Conservation (phyloP, 2,329 filamentous ascomycete genomes). For the Colletotrichum sp. region DNA sequence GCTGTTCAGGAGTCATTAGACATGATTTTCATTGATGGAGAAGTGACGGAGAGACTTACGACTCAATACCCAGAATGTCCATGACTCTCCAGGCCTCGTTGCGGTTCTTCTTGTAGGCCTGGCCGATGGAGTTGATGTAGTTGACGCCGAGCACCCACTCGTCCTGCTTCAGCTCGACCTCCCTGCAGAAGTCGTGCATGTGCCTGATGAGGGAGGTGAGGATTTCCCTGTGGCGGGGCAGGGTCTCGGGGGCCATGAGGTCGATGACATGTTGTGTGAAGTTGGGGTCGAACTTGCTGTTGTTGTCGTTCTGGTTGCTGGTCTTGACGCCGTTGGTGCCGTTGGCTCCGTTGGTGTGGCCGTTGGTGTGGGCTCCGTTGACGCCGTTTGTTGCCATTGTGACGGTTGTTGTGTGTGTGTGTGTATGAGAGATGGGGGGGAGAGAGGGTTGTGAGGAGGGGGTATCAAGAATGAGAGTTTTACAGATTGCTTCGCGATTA, state of each 20-base stretch:
- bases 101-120: slow-evolving; percentile 24
- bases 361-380: slow-evolving; percentile 12
- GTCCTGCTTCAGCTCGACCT: slow-evolving; percentile 19
- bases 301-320: neutral
- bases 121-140: slow-evolving; percentile 23
- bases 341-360: slow-evolving; percentile 2
- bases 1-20: neutral
- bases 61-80: slow-evolving; percentile 20
- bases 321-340: slow-evolving; percentile 3
- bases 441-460: neutral
- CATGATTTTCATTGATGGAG: neutral
- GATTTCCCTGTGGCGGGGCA: slow-evolving; percentile 15
- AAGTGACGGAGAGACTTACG: neutral
- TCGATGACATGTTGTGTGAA: slow-evolving; percentile 23
- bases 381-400: slow-evolving; percentile 20
- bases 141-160: slow-evolving; percentile 21
- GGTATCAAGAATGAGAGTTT: neutral
- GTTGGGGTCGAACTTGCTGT: slow-evolving; percentile 22
- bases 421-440: neutral
- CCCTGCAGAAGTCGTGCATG: slow-evolving; percentile 19
- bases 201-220: slow-evolving; percentile 19
- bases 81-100: slow-evolving; percentile 22
- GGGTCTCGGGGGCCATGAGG: slow-evolving; percentile 22
- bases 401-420: neutral
- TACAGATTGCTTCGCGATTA: neutral